Percentiles rank a stretch among this genome's conserved stretches.
These are phyloP conservation scores for Nicotiana benthamiana DNA, from an alignment of 257 asterid genomes.

Conservation along the genomic window DNA sequence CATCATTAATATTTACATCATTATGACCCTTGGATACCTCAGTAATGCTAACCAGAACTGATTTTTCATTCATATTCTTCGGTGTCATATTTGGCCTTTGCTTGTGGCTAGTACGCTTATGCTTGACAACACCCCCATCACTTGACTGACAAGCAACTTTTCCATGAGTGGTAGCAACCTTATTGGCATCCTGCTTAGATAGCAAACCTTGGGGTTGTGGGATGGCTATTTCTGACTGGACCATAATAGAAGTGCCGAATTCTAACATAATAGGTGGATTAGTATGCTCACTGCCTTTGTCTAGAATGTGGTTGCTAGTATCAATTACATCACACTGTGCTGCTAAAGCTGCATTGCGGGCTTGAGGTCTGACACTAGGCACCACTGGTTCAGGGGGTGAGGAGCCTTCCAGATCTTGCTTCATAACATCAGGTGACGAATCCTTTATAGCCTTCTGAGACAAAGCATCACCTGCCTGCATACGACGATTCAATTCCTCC, in stretches of 20 bases:
- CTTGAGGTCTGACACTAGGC: conserved; percentile 28
- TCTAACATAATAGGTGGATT: conserved; percentile 24
- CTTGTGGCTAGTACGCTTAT: conserved; percentile 43
- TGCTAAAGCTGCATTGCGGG: conserved; percentile 19
- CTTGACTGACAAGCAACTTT: conserved; percentile 25
- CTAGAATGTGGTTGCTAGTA: conserved; percentile 18
- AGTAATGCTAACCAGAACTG: conserved; percentile 16
- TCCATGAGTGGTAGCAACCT: conserved; percentile 16
- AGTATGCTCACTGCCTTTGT: conserved; percentile 27
- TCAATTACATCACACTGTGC: conserved; percentile 21
- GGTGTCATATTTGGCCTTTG: conserved; percentile 45
- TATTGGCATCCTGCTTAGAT: conserved; percentile 27
- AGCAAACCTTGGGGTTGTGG: conserved; percentile 25
- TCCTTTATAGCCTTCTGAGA: conserved; percentile 30
- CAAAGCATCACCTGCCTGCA: conserved; percentile 45
- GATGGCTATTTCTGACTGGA: conserved; percentile 23
- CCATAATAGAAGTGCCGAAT: conserved; percentile 22
- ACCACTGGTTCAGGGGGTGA: conserved; percentile 23
- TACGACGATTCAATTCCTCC: conserved; percentile 84
- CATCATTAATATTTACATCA: conserved; percentile 23
- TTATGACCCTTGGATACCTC: conserved; percentile 28
- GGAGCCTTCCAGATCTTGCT: conserved; percentile 29
- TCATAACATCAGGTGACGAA: conserved; percentile 11
- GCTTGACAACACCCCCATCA: conserved; percentile 42
- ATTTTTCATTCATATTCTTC: conserved; percentile 34